Conservation (phyloP, 495 filamentous ascomycete genomes). For the Aspergillus avenaceus region DNA sequence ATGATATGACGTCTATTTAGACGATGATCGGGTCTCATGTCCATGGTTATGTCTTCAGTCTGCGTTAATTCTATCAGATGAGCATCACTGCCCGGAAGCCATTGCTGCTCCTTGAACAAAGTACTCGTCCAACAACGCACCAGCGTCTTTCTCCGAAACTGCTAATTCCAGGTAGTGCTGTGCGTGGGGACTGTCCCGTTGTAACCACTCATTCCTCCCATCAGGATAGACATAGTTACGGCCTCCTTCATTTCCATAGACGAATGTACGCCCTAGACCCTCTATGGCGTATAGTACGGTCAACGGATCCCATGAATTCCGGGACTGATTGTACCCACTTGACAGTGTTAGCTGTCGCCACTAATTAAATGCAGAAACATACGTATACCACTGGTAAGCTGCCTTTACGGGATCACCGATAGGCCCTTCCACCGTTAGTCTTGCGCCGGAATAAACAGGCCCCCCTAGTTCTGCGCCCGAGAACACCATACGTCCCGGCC, state of each 20-base stretch:
- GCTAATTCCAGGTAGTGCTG: background rate
- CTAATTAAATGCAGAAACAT: constrained; percentile 1
- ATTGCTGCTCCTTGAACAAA: background rate
- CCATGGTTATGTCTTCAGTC: no score
- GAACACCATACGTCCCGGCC: constrained; percentile 31
- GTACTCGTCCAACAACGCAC: background rate
- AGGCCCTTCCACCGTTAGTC: constrained; percentile 26
- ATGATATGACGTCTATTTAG: no score
- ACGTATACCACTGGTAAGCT: constrained; percentile 38
- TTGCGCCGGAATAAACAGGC: constrained; percentile 28
- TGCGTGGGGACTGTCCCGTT: no score
- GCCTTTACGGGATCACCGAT: constrained; percentile 30
- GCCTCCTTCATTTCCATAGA: constrained; percentile 7
- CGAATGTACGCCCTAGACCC: constrained; percentile 29
- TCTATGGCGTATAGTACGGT: constrained; percentile 39
- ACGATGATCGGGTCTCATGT: no score
- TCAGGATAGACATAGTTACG: constrained; percentile 5
- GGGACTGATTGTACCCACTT: constrained; percentile 3
- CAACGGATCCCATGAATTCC: constrained; percentile 43
- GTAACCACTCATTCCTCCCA: constrained; percentile 4
- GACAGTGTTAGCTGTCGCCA: background rate
- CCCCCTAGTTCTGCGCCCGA: constrained; percentile 32
- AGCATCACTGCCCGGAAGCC: no score
- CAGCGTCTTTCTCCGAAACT: background rate
- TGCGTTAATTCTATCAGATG: no score